A percentile compares a stretch with the other conserved stretches of the same genome.
phyloP scores from a whole-genome alignment of 257 asterid species.

The Solanum bukasovii region DNA sequence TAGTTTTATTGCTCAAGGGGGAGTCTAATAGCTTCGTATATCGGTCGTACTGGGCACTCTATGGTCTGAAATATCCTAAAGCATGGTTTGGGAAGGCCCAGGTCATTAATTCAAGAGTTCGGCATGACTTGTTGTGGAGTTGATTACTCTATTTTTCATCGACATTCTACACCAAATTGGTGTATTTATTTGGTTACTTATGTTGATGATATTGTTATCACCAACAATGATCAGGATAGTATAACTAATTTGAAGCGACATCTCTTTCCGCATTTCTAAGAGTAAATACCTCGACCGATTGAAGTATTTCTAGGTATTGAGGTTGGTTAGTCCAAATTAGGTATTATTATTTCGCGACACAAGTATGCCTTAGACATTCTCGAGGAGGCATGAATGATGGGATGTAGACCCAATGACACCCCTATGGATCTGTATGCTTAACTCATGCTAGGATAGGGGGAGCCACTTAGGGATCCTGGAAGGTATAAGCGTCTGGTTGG shows the following conservation, averaged over 20 bases:
- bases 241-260: neutral
- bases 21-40: neutral
- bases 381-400: neutral
- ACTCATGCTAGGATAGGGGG: neutral
- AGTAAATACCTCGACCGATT: too few relatives aligned
- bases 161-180: neutral
- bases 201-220: neutral
- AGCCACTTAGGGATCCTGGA: neutral
- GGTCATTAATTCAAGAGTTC: neutral
- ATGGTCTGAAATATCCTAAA: neutral
- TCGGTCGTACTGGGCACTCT: neutral
- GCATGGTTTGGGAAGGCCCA: neutral
- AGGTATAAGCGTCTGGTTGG: neutral
- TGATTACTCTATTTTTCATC: neutral
- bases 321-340: neutral
- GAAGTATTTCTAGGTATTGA: neutral
- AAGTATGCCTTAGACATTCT: neutral
- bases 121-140: neutral
- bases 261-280: neutral
- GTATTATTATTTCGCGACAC: neutral
- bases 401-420: neutral
- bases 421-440: neutral
- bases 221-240: neutral
- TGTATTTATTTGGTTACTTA: neutral
- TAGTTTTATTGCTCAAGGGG: neutral